Conservation (phyloP, 768 basidiomycete species). For the Serendipita sp. region DNA sequence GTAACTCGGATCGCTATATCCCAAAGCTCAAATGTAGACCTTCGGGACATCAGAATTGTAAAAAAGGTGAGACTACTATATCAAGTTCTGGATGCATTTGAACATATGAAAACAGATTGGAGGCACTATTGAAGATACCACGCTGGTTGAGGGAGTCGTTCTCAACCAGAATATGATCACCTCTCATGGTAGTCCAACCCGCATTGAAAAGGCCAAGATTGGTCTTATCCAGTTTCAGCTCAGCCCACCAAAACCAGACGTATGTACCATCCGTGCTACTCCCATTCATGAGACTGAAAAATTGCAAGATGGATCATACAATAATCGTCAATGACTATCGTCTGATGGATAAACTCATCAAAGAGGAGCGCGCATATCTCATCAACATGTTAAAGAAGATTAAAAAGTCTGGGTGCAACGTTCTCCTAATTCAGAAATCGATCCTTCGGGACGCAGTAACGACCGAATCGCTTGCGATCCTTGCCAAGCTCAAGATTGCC, state of each 20-base stretch:
- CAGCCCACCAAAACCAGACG: slow-evolving; percentile 93
- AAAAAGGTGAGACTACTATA: slow-evolving; percentile 51
- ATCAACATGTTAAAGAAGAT: slow-evolving; percentile 98
- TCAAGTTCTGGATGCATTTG: not conserved
- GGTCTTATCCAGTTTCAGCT: slow-evolving; percentile 97
- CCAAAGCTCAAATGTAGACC: slow-evolving; percentile 86
- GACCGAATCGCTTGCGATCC: slow-evolving; percentile 91
- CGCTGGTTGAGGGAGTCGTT: slow-evolving; percentile 92
- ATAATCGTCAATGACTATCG: slow-evolving; percentile 98
- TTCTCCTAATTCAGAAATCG: slow-evolving; percentile 96
- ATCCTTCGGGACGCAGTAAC: slow-evolving; percentile 99
- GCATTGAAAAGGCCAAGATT: slow-evolving; percentile 97
- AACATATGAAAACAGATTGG: slow-evolving; percentile 24
- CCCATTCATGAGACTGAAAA: slow-evolving; percentile 10
- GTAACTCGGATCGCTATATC: slow-evolving; percentile 82
- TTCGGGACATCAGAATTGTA: slow-evolving; percentile 88
- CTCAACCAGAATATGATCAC: slow-evolving; percentile 88
- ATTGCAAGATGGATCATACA: slow-evolving; percentile 90
- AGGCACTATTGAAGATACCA: slow-evolving; percentile 97
- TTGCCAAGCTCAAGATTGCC: slow-evolving; percentile 90
- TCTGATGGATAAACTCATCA: slow-evolving; percentile 99
- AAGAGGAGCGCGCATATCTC: slow-evolving; percentile 95
- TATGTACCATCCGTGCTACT: slow-evolving; percentile 23
- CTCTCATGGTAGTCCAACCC: slow-evolving; percentile 79
- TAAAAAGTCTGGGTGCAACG: slow-evolving; percentile 99